Evolutionary conservation across 2,329 filamentous ascomycete species (phyloP).

Genomic region (Byssochlamys sp.): DNA sequence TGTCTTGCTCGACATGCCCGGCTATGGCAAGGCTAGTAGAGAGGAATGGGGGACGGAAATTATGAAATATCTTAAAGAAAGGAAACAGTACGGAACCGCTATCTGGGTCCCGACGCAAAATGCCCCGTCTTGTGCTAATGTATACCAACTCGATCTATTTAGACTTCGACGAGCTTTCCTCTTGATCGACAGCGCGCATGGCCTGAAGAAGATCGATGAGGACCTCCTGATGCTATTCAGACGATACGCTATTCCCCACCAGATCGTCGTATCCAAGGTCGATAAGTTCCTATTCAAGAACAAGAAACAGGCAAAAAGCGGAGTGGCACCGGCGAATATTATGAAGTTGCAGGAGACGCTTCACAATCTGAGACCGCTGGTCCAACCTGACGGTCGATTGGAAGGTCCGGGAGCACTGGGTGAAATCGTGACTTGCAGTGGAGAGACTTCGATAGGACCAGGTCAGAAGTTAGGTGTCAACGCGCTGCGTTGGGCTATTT

Average conservation of each 20-base stretch:
- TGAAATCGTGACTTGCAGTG: slow-evolving; percentile 53
- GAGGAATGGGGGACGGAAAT: slow-evolving; percentile 58
- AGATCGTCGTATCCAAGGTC: slow-evolving; percentile 58
- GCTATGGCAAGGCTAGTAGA: slow-evolving; percentile 56
- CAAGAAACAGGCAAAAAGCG: slow-evolving; percentile 21
- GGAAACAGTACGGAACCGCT: slow-evolving; percentile 44
- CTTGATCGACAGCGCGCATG: slow-evolving; percentile 54
- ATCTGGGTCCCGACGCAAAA: not conserved
- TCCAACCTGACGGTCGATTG: slow-evolving; percentile 36
- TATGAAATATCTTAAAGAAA: slow-evolving; percentile 55
- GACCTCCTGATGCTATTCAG: slow-evolving; percentile 49
- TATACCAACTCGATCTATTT: not conserved
- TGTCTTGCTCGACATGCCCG: slow-evolving; percentile 61
- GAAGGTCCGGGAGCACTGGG: slow-evolving; percentile 39
- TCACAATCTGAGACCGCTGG: slow-evolving; percentile 26
- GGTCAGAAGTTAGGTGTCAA: slow-evolving; percentile 50
- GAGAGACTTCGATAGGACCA: slow-evolving; percentile 38
- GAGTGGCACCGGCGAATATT: slow-evolving; percentile 17
- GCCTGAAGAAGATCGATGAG: slow-evolving; percentile 52
- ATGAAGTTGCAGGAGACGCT: slow-evolving; percentile 31
- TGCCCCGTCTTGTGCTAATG: slow-evolving; percentile 1
- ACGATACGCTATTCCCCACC: slow-evolving; percentile 49
- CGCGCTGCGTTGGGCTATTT: slow-evolving; percentile 54
- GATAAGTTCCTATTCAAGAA: slow-evolving; percentile 45
- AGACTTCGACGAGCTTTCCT: slow-evolving; percentile 54